Evolutionary conservation across 345 rosid species (phyloP).

Genomic region (Excoecaria cochinchinensis): DNA sequence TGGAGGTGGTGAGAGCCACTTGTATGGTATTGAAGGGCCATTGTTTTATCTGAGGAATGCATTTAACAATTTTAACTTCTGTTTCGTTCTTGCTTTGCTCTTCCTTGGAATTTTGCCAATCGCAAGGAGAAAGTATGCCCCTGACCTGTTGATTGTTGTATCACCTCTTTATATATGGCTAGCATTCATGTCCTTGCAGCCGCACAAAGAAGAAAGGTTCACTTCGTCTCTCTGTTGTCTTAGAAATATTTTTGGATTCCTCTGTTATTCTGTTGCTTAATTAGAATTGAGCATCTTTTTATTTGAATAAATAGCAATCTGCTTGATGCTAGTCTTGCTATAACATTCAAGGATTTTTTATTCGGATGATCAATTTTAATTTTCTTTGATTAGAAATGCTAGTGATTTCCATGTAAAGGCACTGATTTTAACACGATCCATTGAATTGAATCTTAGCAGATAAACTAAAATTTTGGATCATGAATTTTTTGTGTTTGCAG

Average conservation of each 20-base stretch:
- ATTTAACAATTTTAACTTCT: constrained; percentile 91
- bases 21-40: constrained; percentile 85
- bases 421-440: not conserved
- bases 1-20: constrained; percentile 98
- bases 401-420: not conserved
- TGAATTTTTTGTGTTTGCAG: not conserved
- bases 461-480: not conserved
- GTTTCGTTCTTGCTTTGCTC: constrained; percentile 79
- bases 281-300: not conserved
- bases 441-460: not conserved
- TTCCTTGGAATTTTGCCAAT: constrained; percentile 66
- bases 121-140: constrained; percentile 67
- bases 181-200: constrained; percentile 90
- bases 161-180: constrained; percentile 90
- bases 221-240: constrained; percentile 1
- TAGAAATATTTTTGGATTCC: not conserved
- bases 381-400: too few species aligned
- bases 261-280: not conserved
- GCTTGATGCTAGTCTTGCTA: not conserved
- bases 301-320: not conserved
- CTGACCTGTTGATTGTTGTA: constrained; percentile 67
- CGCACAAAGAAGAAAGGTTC: constrained; percentile 98
- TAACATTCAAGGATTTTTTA: not conserved
- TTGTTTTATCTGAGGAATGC: constrained; percentile 80
- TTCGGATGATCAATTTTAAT: not conserved